Percentiles rank a stretch among this genome's conserved stretches.
These are phyloP conservation scores for Talinum fruticosum DNA, from an alignment of 148 eudicot genomes.

Conservation along the genomic window DNA sequence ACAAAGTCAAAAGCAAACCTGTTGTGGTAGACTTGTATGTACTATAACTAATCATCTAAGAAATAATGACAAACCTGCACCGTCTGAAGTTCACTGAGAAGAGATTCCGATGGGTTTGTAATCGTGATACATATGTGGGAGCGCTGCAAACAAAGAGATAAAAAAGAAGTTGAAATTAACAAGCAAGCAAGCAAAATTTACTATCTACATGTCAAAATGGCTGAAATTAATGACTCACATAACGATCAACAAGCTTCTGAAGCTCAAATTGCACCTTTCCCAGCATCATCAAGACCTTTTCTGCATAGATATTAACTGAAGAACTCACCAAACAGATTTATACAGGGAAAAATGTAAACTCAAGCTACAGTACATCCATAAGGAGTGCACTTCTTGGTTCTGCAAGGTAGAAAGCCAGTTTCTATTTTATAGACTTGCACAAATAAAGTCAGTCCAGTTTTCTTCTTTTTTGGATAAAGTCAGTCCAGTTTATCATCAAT, in stretches of 20 bases:
- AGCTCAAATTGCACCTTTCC: conserved; percentile 81
- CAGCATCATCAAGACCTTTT: conserved; percentile 60
- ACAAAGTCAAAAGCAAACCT: conserved; percentile 1
- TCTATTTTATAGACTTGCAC: not conserved
- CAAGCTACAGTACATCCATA: not conserved
- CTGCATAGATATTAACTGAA: conserved; percentile 40
- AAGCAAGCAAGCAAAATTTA: conserved; percentile 14
- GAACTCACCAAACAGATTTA: conserved; percentile 4
- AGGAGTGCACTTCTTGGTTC: not conserved
- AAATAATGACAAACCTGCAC: conserved; percentile 70
- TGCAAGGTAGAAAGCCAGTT: not conserved
- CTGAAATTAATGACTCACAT: conserved; percentile 52
- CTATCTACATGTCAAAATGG: not conserved
- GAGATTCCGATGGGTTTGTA: conserved; percentile 89
- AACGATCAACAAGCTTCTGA: conserved; percentile 79
- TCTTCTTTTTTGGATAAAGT: no score
- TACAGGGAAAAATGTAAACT: not conserved
- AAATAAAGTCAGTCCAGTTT: not conserved
- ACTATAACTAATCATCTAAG: conserved; percentile 11
- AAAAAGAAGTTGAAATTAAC: conserved; percentile 1
- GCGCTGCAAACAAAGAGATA: conserved; percentile 51
- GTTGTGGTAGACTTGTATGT: not conserved
- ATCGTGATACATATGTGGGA: conserved; percentile 70
- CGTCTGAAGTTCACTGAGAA: conserved; percentile 83
- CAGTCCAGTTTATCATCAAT: not conserved